A percentile compares a stretch with the other conserved stretches of the same genome.
These are phyloP conservation scores for Claviceps cyperi DNA, from an alignment of 2,329 filamentous ascomycete genomes.

Conservation along the genomic window DNA sequence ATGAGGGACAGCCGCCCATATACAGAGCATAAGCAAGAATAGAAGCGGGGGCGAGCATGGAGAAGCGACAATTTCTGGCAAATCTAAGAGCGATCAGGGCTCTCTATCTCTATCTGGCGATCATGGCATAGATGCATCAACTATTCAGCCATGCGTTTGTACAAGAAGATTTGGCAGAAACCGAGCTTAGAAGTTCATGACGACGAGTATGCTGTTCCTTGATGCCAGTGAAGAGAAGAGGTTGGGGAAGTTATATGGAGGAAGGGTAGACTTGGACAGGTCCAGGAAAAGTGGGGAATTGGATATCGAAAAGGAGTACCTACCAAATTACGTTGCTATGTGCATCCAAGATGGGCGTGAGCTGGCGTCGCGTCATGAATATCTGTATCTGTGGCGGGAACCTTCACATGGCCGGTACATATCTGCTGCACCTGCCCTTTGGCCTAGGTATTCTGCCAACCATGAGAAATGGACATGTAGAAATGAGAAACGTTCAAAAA, in stretches of 20 bases:
- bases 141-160: neutral
- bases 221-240: neutral
- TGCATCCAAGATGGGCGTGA: neutral
- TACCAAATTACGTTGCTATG: neutral
- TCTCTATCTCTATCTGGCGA: neutral
- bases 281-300: neutral
- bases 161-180: neutral
- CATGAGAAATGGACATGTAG: too few species aligned
- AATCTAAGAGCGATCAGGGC: neutral
- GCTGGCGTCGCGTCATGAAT: neutral
- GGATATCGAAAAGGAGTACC: neutral
- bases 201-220: neutral
- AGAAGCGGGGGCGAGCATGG: neutral
- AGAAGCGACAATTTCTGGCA: neutral
- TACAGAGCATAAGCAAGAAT: neutral
- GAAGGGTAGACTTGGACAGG: neutral
- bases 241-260: neutral
- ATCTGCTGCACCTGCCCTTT: neutral
- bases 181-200: neutral
- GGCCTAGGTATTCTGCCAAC: neutral
- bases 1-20: neutral
- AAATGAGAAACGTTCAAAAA: too few species aligned
- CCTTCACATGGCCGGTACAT: neutral
- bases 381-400: conserved; percentile 1
- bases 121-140: neutral